phyloP scores from a whole-genome alignment of 1,139 yeast species.

The Taphrina flavorubra region DNA sequence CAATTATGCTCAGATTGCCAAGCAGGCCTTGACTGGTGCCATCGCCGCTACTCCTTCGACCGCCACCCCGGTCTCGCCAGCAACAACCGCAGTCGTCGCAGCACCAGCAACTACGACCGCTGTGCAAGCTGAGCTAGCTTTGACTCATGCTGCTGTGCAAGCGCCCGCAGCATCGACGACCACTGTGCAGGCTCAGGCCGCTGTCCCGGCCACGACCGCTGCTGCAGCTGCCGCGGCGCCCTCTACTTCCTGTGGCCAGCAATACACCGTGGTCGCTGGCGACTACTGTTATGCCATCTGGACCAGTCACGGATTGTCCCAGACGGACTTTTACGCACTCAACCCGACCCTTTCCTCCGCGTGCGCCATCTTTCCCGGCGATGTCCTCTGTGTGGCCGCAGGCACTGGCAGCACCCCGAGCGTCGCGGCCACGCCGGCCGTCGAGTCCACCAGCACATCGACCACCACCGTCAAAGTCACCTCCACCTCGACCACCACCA shows the following conservation, averaged over 20 bases:
- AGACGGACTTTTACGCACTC: constrained; percentile 7
- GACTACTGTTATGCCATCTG: constrained; percentile 31
- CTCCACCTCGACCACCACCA: constrained; percentile 42
- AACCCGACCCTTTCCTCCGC: constrained; percentile 13
- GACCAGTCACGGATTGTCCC: constrained; percentile 18
- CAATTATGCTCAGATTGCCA: constrained; percentile 57
- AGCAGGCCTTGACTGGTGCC: constrained; percentile 51
- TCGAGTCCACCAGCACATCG: constrained; percentile 39
- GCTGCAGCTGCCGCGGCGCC: constrained; percentile 25
- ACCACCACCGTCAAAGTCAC: constrained; percentile 46
- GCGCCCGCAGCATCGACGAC: not conserved
- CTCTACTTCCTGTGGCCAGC: constrained; percentile 5
- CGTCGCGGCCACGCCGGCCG: not conserved
- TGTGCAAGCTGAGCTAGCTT: constrained; percentile 20
- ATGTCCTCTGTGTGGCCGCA: constrained; percentile 31
- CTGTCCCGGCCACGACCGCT: constrained; percentile 29
- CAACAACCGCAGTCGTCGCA: not conserved
- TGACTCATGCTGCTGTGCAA: not conserved
- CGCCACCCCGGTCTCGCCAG: not conserved
- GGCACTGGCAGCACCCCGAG: constrained; percentile 15
- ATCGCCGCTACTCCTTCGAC: not conserved
- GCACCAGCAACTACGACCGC: constrained; percentile 28
- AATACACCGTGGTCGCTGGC: constrained; percentile 20
- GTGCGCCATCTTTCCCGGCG: constrained; percentile 21
- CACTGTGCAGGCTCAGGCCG: not conserved